A percentile compares a stretch with the other conserved stretches of the same genome.
Evolutionary conservation across 148 eudicot genomes (phyloP).

Genomic region (Spergularia bocconei): DNA sequence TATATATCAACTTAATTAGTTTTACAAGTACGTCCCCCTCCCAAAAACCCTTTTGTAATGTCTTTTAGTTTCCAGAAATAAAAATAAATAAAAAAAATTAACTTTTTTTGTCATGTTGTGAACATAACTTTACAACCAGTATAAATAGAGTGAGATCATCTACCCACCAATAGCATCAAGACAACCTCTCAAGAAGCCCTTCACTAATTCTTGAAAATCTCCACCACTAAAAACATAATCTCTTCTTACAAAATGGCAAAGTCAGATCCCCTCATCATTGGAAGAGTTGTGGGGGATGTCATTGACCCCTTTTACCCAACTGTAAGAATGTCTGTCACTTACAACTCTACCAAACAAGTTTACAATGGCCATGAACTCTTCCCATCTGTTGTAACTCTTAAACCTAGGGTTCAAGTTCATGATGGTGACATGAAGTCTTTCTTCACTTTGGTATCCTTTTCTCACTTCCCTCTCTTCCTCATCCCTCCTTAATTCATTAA

Average conservation of each 20-base stretch:
- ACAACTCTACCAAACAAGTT: constrained; percentile 40
- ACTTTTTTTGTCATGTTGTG: not conserved
- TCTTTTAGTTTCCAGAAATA: not conserved
- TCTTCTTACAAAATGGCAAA: constrained; percentile 27
- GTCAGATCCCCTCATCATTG: constrained; percentile 35
- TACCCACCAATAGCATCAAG: constrained; percentile 28
- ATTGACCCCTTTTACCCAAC: constrained; percentile 39
- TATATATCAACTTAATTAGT: not conserved
- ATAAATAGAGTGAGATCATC: constrained; percentile 26
- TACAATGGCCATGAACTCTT: constrained; percentile 54
- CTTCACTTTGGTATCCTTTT: constrained; percentile 37
- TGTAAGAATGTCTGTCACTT: constrained; percentile 37
- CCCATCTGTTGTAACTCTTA: constrained; percentile 40
- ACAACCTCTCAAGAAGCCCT: not conserved
- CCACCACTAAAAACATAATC: no score
- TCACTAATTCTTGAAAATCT: not conserved
- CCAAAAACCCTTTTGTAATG: no score
- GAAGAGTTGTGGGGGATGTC: constrained; percentile 50
- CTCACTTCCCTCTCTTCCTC: not conserved
- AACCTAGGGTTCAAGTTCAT: constrained; percentile 44
- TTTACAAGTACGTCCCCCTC: not conserved
- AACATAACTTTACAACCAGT: constrained; percentile 18
- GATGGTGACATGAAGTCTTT: constrained; percentile 47
- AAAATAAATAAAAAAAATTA: no score
- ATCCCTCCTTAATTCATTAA: no score